Evolutionary conservation across 2,329 filamentous ascomycete genomes (phyloP).

Genomic region (Colletotrichum chrysophilum): DNA sequence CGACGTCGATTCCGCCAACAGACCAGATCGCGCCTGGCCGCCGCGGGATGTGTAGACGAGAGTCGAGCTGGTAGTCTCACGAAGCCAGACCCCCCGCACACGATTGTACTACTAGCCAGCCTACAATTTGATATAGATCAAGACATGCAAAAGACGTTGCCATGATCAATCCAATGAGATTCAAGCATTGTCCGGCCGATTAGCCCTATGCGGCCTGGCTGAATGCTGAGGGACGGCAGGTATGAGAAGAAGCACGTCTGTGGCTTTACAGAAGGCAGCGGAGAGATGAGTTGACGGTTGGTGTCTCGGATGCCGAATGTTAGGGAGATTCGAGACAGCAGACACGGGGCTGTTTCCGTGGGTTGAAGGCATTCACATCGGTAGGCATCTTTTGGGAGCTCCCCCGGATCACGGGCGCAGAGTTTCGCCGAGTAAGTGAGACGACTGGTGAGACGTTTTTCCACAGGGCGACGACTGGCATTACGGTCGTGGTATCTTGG

Average conservation of each 20-base stretch:
- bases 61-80: not conserved
- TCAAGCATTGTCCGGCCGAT: not conserved
- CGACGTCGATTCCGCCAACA: not conserved
- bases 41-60: constrained; percentile 9
- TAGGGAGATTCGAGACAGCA: not conserved
- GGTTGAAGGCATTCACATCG: not conserved
- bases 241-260: not conserved
- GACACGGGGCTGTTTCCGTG: not conserved
- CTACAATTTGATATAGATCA: constrained; percentile 28
- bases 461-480: constrained; percentile 10
- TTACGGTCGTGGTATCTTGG: not conserved
- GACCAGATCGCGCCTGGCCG: constrained; percentile 1
- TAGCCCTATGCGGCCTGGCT: constrained; percentile 22
- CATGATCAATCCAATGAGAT: constrained; percentile 6
- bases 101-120: constrained; percentile 24
- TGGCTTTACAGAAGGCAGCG: constrained; percentile 3
- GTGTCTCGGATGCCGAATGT: not conserved
- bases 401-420: not conserved
- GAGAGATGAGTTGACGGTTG: not conserved
- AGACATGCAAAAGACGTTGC: constrained; percentile 23
- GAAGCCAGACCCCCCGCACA: constrained; percentile 8
- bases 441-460: not conserved
- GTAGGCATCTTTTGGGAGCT: not conserved
- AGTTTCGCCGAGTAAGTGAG: not conserved
- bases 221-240: constrained; percentile 8